These are phyloP conservation scores for Batrachochytrium dendrobatidis DNA, from an alignment of 371 early-diverging fungal genomes.

Conservation along the genomic window DNA sequence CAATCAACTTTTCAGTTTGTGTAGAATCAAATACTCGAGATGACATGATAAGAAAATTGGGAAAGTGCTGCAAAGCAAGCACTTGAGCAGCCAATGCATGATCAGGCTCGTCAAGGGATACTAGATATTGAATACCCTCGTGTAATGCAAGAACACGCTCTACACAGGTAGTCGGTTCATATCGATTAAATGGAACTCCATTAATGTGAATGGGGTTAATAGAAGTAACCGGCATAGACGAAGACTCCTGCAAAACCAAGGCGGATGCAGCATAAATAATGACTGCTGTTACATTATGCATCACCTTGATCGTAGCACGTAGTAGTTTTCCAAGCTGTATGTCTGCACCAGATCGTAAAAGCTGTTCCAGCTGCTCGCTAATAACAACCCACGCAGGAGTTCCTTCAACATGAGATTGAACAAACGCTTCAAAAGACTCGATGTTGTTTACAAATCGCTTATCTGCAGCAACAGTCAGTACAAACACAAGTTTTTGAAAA, in stretches of 20 bases:
- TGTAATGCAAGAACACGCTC: neutral
- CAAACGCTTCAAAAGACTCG: constrained; percentile 54
- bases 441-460: constrained; percentile 58
- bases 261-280: neutral
- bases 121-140: neutral
- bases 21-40: neutral
- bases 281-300: constrained; percentile 49
- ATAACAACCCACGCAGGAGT: constrained; percentile 34
- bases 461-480: constrained; percentile 54
- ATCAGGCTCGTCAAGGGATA: neutral
- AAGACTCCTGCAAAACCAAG: neutral
- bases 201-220: no score
- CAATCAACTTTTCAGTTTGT: neutral
- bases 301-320: constrained; percentile 60
- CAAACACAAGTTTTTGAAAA: constrained; percentile 47
- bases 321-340: constrained; percentile 44
- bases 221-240: no score
- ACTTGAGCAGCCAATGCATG: neutral
- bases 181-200: no score
- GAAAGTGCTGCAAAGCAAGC: neutral
- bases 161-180: no score
- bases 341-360: constrained; percentile 41
- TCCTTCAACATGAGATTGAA: constrained; percentile 45
- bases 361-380: constrained; percentile 37
- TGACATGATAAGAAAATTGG: neutral